These are phyloP conservation scores for Teunomyces pallodes DNA, from an alignment of 805 yeast species.

Conservation along the genomic window DNA sequence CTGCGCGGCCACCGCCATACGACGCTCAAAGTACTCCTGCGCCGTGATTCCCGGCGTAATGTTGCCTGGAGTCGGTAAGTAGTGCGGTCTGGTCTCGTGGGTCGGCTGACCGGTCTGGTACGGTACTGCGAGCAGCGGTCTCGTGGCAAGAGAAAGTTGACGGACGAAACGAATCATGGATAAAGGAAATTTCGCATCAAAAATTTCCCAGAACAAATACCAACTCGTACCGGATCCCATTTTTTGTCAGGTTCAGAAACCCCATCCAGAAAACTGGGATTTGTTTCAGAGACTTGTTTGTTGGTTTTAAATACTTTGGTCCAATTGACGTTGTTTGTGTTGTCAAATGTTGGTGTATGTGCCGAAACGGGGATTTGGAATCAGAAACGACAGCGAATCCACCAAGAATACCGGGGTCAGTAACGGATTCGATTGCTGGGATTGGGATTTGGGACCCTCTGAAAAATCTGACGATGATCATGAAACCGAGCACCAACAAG, in stretches of 20 bases:
- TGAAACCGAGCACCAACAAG: background rate
- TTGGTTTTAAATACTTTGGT: no score
- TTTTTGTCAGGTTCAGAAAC: no score
- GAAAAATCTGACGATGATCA: background rate
- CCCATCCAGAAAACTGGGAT: no score
- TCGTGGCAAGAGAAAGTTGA: constrained; percentile 12
- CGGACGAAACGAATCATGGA: background rate
- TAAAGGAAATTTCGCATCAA: no score
- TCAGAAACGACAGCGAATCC: no score
- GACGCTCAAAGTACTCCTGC: constrained; percentile 71
- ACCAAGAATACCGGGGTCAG: no score
- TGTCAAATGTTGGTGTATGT: no score
- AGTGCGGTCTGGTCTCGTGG: constrained; percentile 77
- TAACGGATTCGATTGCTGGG: constrained; percentile 6
- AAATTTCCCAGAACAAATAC: no score
- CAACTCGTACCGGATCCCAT: no score
- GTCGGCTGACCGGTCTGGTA: constrained; percentile 80
- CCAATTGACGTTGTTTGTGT: no score
- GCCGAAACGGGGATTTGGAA: no score
- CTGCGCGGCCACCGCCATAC: constrained; percentile 54
- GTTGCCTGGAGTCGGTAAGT: constrained; percentile 69
- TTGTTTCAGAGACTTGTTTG: no score
- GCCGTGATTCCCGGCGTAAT: constrained; percentile 88
- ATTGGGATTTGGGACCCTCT: constrained; percentile 4
- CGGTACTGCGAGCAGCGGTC: constrained; percentile 24